Base-by-base conservation (phyloP, 1,284 basidiomycete genomes). In the Sporisorium sorghi region DNA sequence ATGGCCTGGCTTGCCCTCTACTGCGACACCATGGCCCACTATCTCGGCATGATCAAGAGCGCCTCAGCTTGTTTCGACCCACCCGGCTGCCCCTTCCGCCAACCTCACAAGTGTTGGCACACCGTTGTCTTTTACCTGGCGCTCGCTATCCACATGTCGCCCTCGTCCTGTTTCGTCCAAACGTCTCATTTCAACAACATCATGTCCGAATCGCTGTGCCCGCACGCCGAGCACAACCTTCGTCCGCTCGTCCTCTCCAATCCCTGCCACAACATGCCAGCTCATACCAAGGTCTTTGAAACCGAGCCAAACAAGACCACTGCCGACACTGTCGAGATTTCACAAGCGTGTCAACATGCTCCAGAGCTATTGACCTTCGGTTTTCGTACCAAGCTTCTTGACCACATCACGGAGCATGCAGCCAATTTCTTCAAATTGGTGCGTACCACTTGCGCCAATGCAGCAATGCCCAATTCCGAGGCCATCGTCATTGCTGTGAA, bases 1-100 rank as follows among this genome's bases (percentile, higher is more conserved):
- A 12, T 52, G 24, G 23, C 50, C 10, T 52, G 50, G 50, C 50
- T 52, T 5, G 14, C 24, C 35, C 14, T 40, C 35, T 52, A 52
- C 50, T 52, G 50, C 50, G 15, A 52, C 5, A 52, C 37, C 17
- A 40, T 40, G 17, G 23, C 24, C 15, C 19, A 40, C 24, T 52
- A 52, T 26, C 26, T 52, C 24, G 26, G n/a, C 11, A 17, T 21
- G 24, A 24, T 52, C 37, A n/a, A 28, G 40, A 14, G n/a, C 1
- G 37, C 35, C 23, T 52, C 37, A 12, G 37, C 26, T 17, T 52
- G 50, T 39, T 52, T 40, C 39, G 35, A 5, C 17, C 35, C 3
- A n/a, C 3, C 17, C 35, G 35, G 35, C 14, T 37, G 35, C 35
- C 35, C 17, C 17, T 2, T 8, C 5, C 15, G 5, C 35, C 35